Base-by-base conservation (phyloP, 805 yeast species). In the Blastobotrys chiropterorum region DNA sequence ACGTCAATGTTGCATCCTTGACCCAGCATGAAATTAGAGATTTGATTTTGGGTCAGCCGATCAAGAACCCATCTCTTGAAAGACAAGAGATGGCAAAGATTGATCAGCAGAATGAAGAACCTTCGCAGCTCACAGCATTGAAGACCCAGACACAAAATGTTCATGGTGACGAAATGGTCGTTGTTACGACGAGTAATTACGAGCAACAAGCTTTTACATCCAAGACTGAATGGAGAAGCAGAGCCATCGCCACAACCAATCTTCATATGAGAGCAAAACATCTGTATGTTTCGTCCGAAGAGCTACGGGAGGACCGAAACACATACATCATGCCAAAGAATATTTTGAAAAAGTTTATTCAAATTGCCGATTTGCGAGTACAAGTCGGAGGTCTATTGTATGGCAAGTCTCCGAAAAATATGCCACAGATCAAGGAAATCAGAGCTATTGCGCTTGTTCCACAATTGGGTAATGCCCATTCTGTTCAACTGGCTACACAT, bases 21-120 rank as follows among this genome's bases (percentile, higher is more conserved):
- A 94, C 99, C 0, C 96, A 90, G 68, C 81, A 89, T 16, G 99
- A 94, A 69, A 87, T 94, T 26, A 80, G 97, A 52, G 99, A 94
- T 68, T 76, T 94, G 62, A 92, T 94, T 50, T 75, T 94, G 49
- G 99, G 99, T 16, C 98, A 92, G 71, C 95, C 88, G 60, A 84
- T 94, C 52, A 80, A 81, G 60, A 95, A 95, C 0, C 97, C 98
- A 11, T 87, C 97, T 0, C 84, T 80, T 19, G 80, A 85, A 60
- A 77, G 97, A 60, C 97, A 90, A 67, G 86, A 84, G 61, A 80
- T 89, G 66, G 83, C 90, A 0, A 90, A 85, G 53, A 74, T 88
- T 48, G 77, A 74, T 34, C 68, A 71, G 46, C 71, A 71, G 46
- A 75, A 72, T 34, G 73, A 71, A 7, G 71, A 64, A 26, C 65